These are phyloP conservation scores for Chlamydomonas schloesseri DNA, from an alignment of 139 green algal species.

Conservation along the genomic window DNA sequence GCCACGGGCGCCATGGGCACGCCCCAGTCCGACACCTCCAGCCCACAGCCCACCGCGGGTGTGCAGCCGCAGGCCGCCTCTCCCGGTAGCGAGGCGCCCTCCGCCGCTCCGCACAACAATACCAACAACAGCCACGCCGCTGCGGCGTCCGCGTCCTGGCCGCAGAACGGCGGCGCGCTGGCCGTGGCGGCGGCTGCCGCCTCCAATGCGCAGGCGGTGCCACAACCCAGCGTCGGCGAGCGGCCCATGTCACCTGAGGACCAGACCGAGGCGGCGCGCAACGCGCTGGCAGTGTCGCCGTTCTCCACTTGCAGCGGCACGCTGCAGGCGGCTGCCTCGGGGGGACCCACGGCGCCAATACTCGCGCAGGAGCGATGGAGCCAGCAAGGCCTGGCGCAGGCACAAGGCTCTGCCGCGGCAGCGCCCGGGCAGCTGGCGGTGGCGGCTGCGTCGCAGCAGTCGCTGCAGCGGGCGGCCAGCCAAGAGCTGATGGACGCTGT, in stretches of 20 bases:
- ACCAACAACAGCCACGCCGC: too few species aligned
- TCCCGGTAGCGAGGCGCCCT: too few species aligned
- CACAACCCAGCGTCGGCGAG: neutral
- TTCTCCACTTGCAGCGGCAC: constrained; percentile 18
- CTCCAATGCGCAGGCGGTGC: neutral
- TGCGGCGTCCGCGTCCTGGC: constrained; percentile 2
- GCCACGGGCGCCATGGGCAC: neutral
- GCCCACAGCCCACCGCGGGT: neutral
- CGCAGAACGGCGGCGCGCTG: neutral
- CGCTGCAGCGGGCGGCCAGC: constrained; percentile 18
- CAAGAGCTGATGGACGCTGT: constrained; percentile 34
- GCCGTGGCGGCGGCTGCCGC: neutral
- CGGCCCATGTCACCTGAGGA: neutral
- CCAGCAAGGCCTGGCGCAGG: neutral
- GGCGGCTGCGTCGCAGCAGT: constrained; percentile 16
- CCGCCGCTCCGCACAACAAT: too few species aligned
- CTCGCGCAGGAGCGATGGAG: neutral
- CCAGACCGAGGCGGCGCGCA: neutral
- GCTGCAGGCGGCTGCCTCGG: neutral
- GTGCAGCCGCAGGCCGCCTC: too few species aligned
- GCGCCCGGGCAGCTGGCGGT: neutral
- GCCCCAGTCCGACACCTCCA: constrained; percentile 20
- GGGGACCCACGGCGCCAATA: neutral
- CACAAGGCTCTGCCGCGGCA: neutral
- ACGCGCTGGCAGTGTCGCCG: neutral